phyloP scores from a whole-genome alignment of 2,329 filamentous ascomycete genomes.

The Ophiostoma sp. region DNA sequence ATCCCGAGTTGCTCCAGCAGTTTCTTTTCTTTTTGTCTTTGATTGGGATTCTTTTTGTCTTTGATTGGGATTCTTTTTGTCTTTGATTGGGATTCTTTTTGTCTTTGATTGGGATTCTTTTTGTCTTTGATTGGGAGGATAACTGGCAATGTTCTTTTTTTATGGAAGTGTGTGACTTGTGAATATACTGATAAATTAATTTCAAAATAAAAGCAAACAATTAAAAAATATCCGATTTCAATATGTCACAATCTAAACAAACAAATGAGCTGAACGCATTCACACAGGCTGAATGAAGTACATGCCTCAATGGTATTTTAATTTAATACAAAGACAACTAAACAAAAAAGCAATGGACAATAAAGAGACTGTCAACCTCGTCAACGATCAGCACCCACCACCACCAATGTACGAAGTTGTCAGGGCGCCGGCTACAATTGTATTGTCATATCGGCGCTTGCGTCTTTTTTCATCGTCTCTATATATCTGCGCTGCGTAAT shows the following conservation, averaged over 20 bases:
- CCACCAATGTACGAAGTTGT: not conserved
- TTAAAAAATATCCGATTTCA: no score
- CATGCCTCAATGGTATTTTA: no score
- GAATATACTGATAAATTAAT: no score
- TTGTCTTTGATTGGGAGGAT: no score
- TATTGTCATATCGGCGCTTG: not conserved
- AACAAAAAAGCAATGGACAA: not conserved
- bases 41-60: not conserved
- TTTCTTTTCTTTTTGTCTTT: not conserved
- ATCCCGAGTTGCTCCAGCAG: conserved; percentile 4
- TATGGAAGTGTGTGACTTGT: no score
- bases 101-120: not conserved
- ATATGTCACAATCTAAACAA: no score
- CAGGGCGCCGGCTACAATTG: not conserved
- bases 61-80: not conserved
- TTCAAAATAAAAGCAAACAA: no score
- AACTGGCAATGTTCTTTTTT: no score
- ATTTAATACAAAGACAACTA: not conserved
- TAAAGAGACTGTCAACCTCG: not conserved
- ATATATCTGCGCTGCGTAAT: not conserved
- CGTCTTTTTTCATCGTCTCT: not conserved
- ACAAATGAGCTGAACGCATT: no score
- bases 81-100: not conserved
- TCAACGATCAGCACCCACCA: not conserved
- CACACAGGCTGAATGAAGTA: no score